These are phyloP conservation scores for Kalaharituber pfeilii DNA, from an alignment of 2,329 filamentous ascomycete species.

Conservation along the genomic window DNA sequence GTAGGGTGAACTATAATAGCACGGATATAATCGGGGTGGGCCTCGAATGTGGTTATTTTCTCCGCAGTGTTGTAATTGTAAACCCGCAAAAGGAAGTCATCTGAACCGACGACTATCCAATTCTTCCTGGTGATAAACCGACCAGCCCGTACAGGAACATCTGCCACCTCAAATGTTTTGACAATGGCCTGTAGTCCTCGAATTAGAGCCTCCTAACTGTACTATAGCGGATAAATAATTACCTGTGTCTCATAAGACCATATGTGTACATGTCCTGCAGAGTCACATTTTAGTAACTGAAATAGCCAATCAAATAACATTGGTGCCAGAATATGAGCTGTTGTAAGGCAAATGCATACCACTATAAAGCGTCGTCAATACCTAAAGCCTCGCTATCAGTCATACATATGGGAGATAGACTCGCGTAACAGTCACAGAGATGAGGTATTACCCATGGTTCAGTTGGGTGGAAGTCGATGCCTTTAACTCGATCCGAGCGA, in stretches of 20 bases:
- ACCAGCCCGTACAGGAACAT: conserved; percentile 91
- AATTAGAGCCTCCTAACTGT: conserved; percentile 3
- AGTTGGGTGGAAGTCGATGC: conserved; percentile 89
- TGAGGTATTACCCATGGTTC: conserved; percentile 61
- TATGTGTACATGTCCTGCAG: conserved; percentile 83
- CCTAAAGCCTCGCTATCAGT: conserved; percentile 27
- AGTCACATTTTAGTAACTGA: conserved; percentile 4
- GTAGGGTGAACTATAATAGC: conserved; percentile 91
- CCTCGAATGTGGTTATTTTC: conserved; percentile 93
- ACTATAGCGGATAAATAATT: conserved; percentile 13
- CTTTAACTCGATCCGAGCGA: conserved; percentile 89
- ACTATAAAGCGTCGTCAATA: conserved; percentile 87
- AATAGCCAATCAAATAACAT: conserved; percentile 1
- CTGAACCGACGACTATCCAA: conserved; percentile 91
- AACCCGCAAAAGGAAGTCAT: conserved; percentile 76
- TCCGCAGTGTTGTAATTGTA: conserved; percentile 99
- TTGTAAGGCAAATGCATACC: conserved; percentile 36
- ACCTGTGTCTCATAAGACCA: conserved; percentile 93
- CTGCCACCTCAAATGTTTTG: conserved; percentile 97
- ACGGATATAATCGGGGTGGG: conserved; percentile 95
- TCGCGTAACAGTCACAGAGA: background rate
- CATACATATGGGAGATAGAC: conserved; percentile 20
- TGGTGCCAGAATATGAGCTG: conserved; percentile 7
- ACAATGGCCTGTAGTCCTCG: conserved; percentile 50
- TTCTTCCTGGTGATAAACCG: conserved; percentile 97